A percentile compares a stretch with the other conserved stretches of the same genome.
Conservation (phyloP, 2,329 filamentous ascomycete species). For the Botrytis galanthina region DNA sequence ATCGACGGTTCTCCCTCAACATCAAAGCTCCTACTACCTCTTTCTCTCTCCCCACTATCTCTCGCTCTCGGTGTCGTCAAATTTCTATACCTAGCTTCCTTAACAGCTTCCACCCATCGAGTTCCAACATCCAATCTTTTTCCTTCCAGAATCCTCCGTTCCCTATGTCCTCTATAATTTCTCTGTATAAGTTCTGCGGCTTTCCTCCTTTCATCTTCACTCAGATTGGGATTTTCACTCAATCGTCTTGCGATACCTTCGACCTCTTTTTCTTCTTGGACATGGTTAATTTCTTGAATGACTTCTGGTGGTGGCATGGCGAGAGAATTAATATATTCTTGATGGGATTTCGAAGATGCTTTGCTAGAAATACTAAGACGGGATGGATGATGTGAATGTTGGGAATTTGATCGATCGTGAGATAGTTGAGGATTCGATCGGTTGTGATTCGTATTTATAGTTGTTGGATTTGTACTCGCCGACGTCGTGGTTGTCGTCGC, state of each 20-base stretch:
- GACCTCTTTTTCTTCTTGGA: constrained; percentile 45
- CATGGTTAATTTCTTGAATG: constrained; percentile 48
- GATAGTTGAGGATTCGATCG: background rate
- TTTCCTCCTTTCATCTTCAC: constrained; percentile 44
- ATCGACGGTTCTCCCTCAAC: constrained; percentile 32
- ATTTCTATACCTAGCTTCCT: constrained; percentile 55
- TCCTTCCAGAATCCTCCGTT: constrained; percentile 68
- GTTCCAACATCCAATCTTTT: constrained; percentile 50
- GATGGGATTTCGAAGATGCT: constrained; percentile 29
- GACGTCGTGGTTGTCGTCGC: background rate
- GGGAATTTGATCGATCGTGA: background rate
- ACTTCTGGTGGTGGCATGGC: constrained; percentile 38
- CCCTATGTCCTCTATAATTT: constrained; percentile 74
- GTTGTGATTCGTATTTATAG: background rate
- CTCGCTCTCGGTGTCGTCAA: constrained; percentile 46
- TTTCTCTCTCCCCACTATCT: constrained; percentile 22
- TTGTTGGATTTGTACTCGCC: background rate
- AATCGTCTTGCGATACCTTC: constrained; percentile 31
- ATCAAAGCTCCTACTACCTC: constrained; percentile 18
- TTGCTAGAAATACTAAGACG: constrained; percentile 29
- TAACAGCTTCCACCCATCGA: constrained; percentile 46
- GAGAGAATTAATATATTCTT: constrained; percentile 37
- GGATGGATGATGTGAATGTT: constrained; percentile 24
- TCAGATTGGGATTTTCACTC: constrained; percentile 35
- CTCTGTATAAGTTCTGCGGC: constrained; percentile 63